Evolutionary conservation across 2,329 filamentous ascomycete species (phyloP).

Genomic region (Didymella arachidicola): DNA sequence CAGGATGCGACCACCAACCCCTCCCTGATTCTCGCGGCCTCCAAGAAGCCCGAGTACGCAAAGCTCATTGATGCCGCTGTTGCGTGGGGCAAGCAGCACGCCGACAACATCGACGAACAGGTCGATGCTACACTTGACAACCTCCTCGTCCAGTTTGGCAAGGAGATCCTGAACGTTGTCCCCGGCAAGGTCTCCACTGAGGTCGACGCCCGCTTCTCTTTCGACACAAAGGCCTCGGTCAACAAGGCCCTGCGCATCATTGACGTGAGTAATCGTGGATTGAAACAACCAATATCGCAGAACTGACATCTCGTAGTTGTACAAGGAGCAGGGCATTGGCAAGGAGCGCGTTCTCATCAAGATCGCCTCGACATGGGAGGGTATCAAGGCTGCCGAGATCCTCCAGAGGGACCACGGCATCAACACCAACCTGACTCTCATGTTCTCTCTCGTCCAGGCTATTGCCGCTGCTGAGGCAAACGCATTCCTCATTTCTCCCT

Average conservation of each 20-base stretch:
- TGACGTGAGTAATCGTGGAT: conserved; percentile 67
- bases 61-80: conserved; percentile 88
- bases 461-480: conserved; percentile 94
- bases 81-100: conserved; percentile 80
- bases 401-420: conserved; percentile 94
- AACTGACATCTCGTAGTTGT: conserved; percentile 69
- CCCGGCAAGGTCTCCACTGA: conserved; percentile 99
- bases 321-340: conserved; percentile 87
- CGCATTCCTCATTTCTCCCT: conserved; percentile 98
- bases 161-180: conserved; percentile 95
- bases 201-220: conserved; percentile 95
- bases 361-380: conserved; percentile 99
- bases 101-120: conserved; percentile 75
- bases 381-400: conserved; percentile 97
- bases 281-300: background rate
- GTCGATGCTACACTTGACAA: conserved; percentile 90
- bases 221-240: conserved; percentile 90
- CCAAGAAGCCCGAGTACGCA: conserved; percentile 97
- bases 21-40: conserved; percentile 95
- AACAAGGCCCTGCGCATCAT: conserved; percentile 98
- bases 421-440: conserved; percentile 98
- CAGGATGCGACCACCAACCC: conserved; percentile 99
- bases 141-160: conserved; percentile 97
- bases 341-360: conserved; percentile 98
- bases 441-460: conserved; percentile 96